phyloP scores from a whole-genome alignment of 2,329 filamentous ascomycete species.

The Calonectria hongkongensis region DNA sequence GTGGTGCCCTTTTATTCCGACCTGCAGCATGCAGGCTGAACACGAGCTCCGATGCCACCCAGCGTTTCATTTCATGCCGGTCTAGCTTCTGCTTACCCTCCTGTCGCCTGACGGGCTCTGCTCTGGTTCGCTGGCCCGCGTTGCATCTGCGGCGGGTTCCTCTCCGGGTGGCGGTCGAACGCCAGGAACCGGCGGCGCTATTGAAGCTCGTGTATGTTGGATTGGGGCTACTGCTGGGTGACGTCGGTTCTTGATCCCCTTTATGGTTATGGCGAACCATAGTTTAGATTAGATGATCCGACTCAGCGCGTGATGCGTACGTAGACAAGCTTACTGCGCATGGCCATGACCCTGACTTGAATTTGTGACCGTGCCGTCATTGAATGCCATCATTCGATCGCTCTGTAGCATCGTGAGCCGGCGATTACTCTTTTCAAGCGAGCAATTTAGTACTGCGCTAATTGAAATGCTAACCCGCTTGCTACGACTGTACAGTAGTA shows the following conservation, averaged over 20 bases:
- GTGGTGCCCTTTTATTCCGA: neutral
- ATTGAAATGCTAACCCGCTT: neutral
- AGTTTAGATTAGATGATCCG: neutral
- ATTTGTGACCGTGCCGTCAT: neutral
- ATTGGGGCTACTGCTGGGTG: neutral
- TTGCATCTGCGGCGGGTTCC: neutral
- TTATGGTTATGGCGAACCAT: conserved; percentile 2
- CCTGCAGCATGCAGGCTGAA: conserved; percentile 18
- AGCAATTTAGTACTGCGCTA: neutral
- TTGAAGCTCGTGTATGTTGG: conserved; percentile 20
- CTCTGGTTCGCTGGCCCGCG: neutral
- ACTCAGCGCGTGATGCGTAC: neutral
- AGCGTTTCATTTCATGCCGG: neutral
- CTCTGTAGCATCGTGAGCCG: neutral
- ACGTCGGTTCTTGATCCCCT: conserved; percentile 10
- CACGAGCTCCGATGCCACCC: neutral
- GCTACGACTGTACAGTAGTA: too few species aligned
- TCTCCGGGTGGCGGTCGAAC: conserved; percentile 8
- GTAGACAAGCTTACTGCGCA: neutral
- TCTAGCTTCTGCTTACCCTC: neutral
- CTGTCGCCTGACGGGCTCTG: neutral
- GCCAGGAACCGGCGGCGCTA: conserved; percentile 42
- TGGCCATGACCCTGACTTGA: neutral
- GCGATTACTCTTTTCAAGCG: neutral
- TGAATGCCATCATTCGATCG: neutral